Percentiles rank a stretch among this genome's conserved stretches.
phyloP scores from a whole-genome alignment of 148 eudicot species.

The Silene uniflora region DNA sequence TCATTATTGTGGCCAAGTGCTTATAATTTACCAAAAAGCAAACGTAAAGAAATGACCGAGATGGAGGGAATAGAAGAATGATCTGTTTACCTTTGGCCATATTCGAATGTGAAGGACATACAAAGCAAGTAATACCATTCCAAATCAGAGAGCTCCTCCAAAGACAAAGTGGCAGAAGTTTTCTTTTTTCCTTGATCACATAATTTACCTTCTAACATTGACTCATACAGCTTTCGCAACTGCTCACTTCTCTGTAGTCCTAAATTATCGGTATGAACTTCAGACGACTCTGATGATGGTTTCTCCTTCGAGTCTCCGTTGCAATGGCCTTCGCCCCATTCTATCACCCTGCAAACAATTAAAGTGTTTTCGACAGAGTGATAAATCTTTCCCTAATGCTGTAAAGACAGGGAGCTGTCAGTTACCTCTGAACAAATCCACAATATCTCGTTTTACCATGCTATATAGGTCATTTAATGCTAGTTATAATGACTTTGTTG shows the following conservation, averaged over 20 bases:
- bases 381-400: too few relatives aligned
- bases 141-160: constrained; percentile 46
- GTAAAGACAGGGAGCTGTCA: too few relatives aligned
- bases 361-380: too few relatives aligned
- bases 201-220: constrained; percentile 36
- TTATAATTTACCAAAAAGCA: too few relatives aligned
- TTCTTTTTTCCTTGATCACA: constrained; percentile 31
- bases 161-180: constrained; percentile 33
- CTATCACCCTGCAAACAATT: constrained; percentile 37
- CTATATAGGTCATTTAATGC: too few relatives aligned
- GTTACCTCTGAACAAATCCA: too few relatives aligned
- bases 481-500: too few relatives aligned
- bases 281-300: constrained; percentile 26
- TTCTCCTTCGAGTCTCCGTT: constrained; percentile 50
- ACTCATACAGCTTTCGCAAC: constrained; percentile 49
- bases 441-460: too few relatives aligned
- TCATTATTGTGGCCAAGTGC: too few relatives aligned
- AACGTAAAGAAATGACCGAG: too few relatives aligned
- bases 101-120: constrained; percentile 54
- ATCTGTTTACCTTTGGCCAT: constrained; percentile 46
- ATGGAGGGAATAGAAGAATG: background rate
- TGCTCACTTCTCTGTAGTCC: constrained; percentile 53
- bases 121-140: constrained; percentile 71
- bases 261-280: constrained; percentile 32
- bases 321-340: constrained; percentile 63